Base-by-base conservation (phyloP, 306 rosid species). In the Delonix regia region DNA sequence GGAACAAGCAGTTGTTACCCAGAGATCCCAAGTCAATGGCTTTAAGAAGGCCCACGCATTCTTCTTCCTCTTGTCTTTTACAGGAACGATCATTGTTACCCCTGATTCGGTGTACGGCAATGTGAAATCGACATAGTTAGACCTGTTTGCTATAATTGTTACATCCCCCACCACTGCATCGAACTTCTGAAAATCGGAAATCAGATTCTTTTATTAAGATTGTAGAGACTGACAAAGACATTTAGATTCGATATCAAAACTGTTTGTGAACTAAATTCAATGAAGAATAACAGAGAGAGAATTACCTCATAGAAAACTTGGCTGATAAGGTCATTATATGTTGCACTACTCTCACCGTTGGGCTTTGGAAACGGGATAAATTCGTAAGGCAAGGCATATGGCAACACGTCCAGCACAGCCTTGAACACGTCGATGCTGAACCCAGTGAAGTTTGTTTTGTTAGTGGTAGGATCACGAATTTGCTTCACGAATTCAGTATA, bases 31-130 rank as follows among this genome's bases (percentile, higher is more conserved):
- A 6, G 86, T 81, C 14, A 80, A 19, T 24, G 97, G 97, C 84
- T 86, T 86, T 49, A 92, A 49, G 71, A 90, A 92, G 34, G 85
- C 79, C 96, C 96, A 89, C 0, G 90, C 87, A 38, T 76, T 89
- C 81, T 76, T 76, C 55, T 42, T 61, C 38, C 74, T 76, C 9
- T 33, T 71, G 7, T 73, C 79, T 74, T 39, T 84, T 10, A 82
- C 41, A 16, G 88, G 92, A 65, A 90, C 96, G 0, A 92, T 53
- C 89, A 92, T 85, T 34, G 90, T 80, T 11, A 90, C 83, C 0
- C 93, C 95, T 4, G 97, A 87, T 77, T 88, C 88, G 11, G 91
- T 87, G 76, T 74, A 90, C 0, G 93, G 96, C 55, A 84, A 71
- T 0, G 92, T 85, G 36, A 90, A 92, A 63, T 92, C 94, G 0